phyloP scores from a whole-genome alignment of 257 asterid genomes.

The Coffea canephora region DNA sequence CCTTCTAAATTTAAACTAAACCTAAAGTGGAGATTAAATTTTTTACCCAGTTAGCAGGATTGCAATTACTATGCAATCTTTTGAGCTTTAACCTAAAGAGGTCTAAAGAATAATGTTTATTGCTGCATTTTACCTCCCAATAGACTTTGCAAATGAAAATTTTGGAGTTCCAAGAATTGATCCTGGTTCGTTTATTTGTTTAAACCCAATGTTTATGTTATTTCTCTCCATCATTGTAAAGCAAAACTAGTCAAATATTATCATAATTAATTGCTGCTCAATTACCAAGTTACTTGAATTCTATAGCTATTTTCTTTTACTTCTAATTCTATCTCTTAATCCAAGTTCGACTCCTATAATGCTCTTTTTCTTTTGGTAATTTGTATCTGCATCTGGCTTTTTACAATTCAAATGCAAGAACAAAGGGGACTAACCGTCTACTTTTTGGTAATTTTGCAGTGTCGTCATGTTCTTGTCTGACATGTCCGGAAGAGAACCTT shows the following conservation, averaged over 20 bases:
- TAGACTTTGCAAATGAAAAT: not conserved
- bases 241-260: not conserved
- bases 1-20: not conserved
- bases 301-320: not conserved
- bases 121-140: not conserved
- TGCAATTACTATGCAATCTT: no score
- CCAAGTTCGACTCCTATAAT: not conserved
- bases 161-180: not conserved
- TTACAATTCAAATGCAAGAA: slow-evolving; percentile 4
- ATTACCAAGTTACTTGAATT: not conserved
- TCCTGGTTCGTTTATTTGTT: not conserved
- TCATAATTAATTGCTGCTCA: not conserved
- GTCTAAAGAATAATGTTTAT: not conserved
- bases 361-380: not conserved
- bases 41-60: not conserved
- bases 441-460: slow-evolving; percentile 47
- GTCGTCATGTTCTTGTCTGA: slow-evolving; percentile 94
- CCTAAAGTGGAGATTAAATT: not conserved
- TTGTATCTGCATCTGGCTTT: not conserved
- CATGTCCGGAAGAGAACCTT: slow-evolving; percentile 99
- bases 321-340: not conserved
- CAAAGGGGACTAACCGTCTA: slow-evolving; percentile 35
- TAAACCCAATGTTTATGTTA: not conserved
- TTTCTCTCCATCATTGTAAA: not conserved
- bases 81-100: not conserved